Evolutionary conservation across 2,329 filamentous ascomycete species (phyloP).

Genomic region (Botryotinia globosa): DNA sequence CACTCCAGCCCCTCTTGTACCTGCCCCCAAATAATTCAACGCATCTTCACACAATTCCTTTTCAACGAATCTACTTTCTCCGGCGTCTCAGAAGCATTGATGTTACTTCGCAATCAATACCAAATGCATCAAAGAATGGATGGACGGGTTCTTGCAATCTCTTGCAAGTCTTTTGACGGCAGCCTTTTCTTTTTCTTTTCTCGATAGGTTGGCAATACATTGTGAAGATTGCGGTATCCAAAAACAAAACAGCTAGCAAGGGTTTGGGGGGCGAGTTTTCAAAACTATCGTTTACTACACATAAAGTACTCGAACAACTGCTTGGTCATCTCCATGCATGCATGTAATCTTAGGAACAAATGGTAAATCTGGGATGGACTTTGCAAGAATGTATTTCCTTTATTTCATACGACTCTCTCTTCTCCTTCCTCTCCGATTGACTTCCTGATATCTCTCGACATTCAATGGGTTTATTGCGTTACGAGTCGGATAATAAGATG

Average conservation of each 20-base stretch:
- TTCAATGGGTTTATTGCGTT: not conserved
- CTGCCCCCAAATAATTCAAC: constrained; percentile 16
- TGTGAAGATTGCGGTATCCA: constrained; percentile 5
- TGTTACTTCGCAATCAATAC: constrained; percentile 10
- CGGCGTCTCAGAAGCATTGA: constrained; percentile 16
- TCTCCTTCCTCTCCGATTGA: not conserved
- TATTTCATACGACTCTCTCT: constrained; percentile 1
- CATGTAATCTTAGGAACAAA: constrained; percentile 18
- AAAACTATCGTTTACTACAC: constrained; percentile 5
- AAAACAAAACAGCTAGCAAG: constrained; percentile 4
- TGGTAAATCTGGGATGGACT: not conserved
- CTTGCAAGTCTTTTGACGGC: not conserved
- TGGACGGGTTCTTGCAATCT: not conserved
- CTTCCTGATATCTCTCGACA: not conserved
- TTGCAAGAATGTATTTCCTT: constrained; percentile 11
- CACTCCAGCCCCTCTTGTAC: constrained; percentile 19
- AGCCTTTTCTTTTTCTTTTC: constrained; percentile 3
- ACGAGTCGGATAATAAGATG: not conserved
- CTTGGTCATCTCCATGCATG: constrained; percentile 6
- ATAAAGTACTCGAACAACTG: not conserved
- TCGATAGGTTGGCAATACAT: not conserved
- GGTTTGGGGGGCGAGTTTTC: not conserved
- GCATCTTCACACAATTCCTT: not conserved
- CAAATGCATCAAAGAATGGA: constrained; percentile 17
- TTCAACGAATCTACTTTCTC: constrained; percentile 18